Conservation (phyloP, 2,329 filamentous ascomycete species). For the Pestalotiopsis sp. region DNA sequence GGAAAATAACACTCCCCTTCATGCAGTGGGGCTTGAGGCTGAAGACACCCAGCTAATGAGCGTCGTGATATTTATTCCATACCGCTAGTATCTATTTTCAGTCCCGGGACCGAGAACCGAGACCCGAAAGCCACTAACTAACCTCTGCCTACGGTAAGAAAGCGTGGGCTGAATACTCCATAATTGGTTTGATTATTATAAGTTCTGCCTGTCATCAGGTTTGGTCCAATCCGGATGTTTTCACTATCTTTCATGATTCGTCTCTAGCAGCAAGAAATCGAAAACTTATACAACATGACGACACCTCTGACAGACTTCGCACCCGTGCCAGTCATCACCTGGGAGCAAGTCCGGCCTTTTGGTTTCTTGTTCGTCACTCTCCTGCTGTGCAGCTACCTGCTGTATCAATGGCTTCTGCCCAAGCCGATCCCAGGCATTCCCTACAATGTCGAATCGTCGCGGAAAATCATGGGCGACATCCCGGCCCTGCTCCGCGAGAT, state of each 20-base stretch:
- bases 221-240: not conserved
- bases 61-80: not conserved
- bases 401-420: slow-evolving; percentile 25
- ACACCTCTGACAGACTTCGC: not conserved
- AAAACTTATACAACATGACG: not conserved
- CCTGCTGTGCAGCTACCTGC: not conserved
- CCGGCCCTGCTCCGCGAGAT: slow-evolving; percentile 6
- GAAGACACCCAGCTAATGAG: not conserved
- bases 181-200: not conserved
- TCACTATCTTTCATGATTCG: not conserved
- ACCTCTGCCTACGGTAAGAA: not conserved
- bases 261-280: not conserved
- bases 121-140: not conserved
- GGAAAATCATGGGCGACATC: slow-evolving; percentile 15
- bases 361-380: slow-evolving; percentile 1
- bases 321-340: not conserved
- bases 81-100: not conserved
- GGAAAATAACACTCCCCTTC: not conserved
- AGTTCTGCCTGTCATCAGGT: not conserved
- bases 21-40: not conserved
- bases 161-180: not conserved
- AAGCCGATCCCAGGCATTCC: slow-evolving; percentile 20
- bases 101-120: not conserved
- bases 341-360: not conserved
- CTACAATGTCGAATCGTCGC: slow-evolving; percentile 16